These are phyloP conservation scores for Penicillium sp. DNA, from an alignment of 2,329 filamentous ascomycete genomes.

Conservation along the genomic window DNA sequence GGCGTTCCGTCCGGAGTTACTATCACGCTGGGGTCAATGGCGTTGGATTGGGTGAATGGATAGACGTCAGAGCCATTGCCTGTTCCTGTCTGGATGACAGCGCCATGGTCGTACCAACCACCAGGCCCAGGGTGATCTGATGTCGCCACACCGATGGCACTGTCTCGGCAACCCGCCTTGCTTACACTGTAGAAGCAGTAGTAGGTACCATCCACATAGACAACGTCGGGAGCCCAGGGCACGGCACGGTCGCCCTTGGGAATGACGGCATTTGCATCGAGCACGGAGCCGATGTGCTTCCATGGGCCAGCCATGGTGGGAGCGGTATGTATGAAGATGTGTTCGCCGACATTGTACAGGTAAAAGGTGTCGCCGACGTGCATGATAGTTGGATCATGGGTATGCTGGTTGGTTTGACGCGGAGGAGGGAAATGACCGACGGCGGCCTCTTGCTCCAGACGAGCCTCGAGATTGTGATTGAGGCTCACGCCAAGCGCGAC, in stretches of 20 bases:
- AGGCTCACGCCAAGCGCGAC: conserved; percentile 14
- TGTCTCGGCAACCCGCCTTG: conserved; percentile 59
- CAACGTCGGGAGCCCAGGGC: conserved; percentile 61
- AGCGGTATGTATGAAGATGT: conserved; percentile 32
- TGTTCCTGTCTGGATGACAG: conserved; percentile 34
- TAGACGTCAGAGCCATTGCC: conserved; percentile 26
- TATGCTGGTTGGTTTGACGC: conserved; percentile 25
- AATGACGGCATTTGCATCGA: conserved; percentile 33
- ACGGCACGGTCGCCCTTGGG: conserved; percentile 32
- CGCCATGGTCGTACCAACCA: conserved; percentile 38
- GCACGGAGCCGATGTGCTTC: conserved; percentile 29
- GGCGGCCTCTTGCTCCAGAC: conserved; percentile 6
- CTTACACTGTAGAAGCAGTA: conserved; percentile 66
- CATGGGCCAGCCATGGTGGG: conserved; percentile 32
- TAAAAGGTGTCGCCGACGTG: conserved; percentile 28
- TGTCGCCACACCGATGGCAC: conserved; percentile 61
- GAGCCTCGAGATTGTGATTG: conserved; percentile 5
- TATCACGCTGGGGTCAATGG: conserved; percentile 60
- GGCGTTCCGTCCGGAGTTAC: conserved; percentile 37
- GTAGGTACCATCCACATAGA: conserved; percentile 56
- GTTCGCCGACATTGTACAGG: conserved; percentile 33
- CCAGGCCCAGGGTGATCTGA: conserved; percentile 39
- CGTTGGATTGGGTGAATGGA: conserved; percentile 52
- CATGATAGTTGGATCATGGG: conserved; percentile 36
- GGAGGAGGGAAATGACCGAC: conserved; percentile 18